Conservation (phyloP, 345 rosid species). For the Kernera saxatilis region DNA sequence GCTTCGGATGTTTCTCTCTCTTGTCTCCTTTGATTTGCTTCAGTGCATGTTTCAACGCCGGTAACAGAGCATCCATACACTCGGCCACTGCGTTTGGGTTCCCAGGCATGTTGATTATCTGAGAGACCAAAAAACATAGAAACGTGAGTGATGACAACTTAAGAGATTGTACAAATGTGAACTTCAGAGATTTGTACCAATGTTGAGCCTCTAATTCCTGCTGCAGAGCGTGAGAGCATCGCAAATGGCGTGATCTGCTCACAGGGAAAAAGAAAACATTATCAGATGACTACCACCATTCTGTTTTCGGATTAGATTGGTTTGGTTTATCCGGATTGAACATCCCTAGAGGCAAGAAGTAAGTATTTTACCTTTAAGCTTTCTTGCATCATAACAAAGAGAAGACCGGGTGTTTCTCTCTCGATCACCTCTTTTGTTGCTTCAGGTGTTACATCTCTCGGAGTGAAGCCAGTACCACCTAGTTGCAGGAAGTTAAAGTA, state of each 20-base stretch:
- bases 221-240: conserved; percentile 89
- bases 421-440: conserved; percentile 80
- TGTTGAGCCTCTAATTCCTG: conserved; percentile 93
- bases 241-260: conserved; percentile 90
- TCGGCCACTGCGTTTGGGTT: conserved; percentile 93
- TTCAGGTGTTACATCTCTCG: conserved; percentile 97
- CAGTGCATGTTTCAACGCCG: conserved; percentile 79
- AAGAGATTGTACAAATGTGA: neutral
- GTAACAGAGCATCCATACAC: conserved; percentile 89
- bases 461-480: conserved; percentile 97
- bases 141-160: conserved; percentile 1
- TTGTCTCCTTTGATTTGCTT: conserved; percentile 94
- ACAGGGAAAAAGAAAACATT: neutral
- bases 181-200: conserved; percentile 46
- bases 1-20: conserved; percentile 87
- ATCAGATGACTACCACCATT: conserved; percentile 3
- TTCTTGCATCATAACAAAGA: conserved; percentile 91
- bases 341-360: neutral
- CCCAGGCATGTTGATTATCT: conserved; percentile 98
- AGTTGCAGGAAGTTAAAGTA: conserved; percentile 12
- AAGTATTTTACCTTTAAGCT: conserved; percentile 66
- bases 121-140: neutral
- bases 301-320: neutral
- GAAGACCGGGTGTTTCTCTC: conserved; percentile 89
- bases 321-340: neutral